Percentiles rank a stretch among this genome's conserved stretches.
Conservation (phyloP, 2,329 filamentous ascomycete genomes). For the Hypoxylon sp. region DNA sequence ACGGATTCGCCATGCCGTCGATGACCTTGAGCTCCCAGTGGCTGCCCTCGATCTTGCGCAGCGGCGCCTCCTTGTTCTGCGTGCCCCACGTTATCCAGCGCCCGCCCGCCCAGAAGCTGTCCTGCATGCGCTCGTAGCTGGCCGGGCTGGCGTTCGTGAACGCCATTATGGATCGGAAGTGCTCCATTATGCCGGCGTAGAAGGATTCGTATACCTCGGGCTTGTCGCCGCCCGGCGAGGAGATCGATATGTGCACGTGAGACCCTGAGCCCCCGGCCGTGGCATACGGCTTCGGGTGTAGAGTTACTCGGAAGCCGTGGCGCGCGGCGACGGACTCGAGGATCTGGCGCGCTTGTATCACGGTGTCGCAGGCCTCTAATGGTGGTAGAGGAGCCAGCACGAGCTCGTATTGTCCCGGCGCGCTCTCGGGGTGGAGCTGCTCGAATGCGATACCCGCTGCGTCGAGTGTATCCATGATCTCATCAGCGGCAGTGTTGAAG, state of each 20-base stretch:
- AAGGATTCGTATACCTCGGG: conserved; percentile 72
- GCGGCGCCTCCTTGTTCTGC: conserved; percentile 82
- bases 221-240: conserved; percentile 59
- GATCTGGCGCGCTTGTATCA: conserved; percentile 79
- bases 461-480: conserved; percentile 74
- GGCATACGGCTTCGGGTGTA: conserved; percentile 79
- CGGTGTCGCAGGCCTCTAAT: conserved; percentile 77
- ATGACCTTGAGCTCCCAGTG: conserved; percentile 85
- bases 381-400: conserved; percentile 75
- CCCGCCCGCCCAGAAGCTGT: conserved; percentile 84
- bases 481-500: conserved; percentile 72
- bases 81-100: conserved; percentile 85
- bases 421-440: conserved; percentile 81
- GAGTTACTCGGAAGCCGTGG: conserved; percentile 75
- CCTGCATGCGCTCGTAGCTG: conserved; percentile 77
- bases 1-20: conserved; percentile 86
- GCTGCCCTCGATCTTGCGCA: conserved; percentile 75
- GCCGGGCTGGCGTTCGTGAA: conserved; percentile 76
- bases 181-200: conserved; percentile 78
- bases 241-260: conserved; percentile 79
- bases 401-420: conserved; percentile 83
- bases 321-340: conserved; percentile 75
- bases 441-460: conserved; percentile 76
- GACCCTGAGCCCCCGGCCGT: conserved; percentile 73
- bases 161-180: conserved; percentile 76